Evolutionary conservation across 345 rosid species (phyloP).

Genomic region (Arabis alpina): DNA sequence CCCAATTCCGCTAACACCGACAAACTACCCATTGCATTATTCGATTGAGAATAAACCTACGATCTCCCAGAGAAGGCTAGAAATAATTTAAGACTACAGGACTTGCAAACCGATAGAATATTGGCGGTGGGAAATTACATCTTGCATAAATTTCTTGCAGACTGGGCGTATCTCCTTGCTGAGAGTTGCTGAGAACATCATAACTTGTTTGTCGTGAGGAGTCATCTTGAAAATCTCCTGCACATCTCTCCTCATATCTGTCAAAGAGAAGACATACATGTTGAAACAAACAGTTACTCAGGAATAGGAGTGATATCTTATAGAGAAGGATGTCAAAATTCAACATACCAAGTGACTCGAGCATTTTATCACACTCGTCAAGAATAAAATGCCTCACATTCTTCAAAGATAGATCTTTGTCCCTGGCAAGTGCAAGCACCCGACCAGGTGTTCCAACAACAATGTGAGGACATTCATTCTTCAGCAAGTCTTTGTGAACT

Average conservation of each 20-base stretch:
- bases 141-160: slow-evolving; percentile 99
- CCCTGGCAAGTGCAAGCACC: slow-evolving; percentile 85
- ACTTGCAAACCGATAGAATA: slow-evolving; percentile 63
- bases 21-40: slow-evolving; percentile 21
- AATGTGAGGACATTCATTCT: slow-evolving; percentile 98
- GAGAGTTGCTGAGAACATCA: slow-evolving; percentile 99
- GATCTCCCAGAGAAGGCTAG: slow-evolving; percentile 45
- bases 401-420: slow-evolving; percentile 93
- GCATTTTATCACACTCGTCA: slow-evolving; percentile 99
- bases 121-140: slow-evolving; percentile 85
- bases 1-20: background rate
- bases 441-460: slow-evolving; percentile 99
- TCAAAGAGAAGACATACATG: background rate
- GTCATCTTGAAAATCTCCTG: slow-evolving; percentile 99
- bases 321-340: background rate
- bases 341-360: slow-evolving; percentile 84
- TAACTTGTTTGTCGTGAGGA: slow-evolving; percentile 98
- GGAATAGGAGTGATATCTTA: background rate
- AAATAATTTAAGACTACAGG: slow-evolving; percentile 47
- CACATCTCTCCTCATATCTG: slow-evolving; percentile 98
- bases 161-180: slow-evolving; percentile 99
- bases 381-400: slow-evolving; percentile 99
- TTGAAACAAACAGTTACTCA: background rate
- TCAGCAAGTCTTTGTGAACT: slow-evolving; percentile 84
- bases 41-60: background rate